phyloP scores from a whole-genome alignment of 345 rosid species.

The Syzygium oleosum region DNA sequence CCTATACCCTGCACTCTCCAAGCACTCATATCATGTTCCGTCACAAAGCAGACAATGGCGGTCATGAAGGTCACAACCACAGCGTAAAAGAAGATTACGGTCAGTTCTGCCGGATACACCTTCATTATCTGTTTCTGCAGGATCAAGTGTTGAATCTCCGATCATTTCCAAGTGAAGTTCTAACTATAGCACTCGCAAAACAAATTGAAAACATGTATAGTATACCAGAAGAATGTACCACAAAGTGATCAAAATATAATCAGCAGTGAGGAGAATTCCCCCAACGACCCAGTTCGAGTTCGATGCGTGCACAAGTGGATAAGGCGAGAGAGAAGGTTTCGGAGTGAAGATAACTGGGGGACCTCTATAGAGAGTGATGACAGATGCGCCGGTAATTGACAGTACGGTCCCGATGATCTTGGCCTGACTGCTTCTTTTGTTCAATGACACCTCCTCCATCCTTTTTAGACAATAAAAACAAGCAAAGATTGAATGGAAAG shows the following conservation, averaged over 20 bases:
- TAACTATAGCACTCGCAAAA: accelerated
- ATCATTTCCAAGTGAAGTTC: neutral
- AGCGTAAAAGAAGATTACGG: conserved; percentile 23
- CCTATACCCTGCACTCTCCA: conserved; percentile 1
- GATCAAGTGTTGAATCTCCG: neutral
- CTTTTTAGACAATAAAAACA: neutral
- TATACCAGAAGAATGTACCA: conserved; percentile 14
- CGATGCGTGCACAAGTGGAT: conserved; percentile 4
- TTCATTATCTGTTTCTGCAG: conserved; percentile 12
- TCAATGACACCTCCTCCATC: conserved; percentile 31
- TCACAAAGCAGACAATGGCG: conserved; percentile 1
- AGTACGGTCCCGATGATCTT: conserved; percentile 30
- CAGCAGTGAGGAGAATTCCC: conserved; percentile 23
- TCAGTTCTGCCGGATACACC: conserved; percentile 15
- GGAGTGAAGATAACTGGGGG: conserved; percentile 1
- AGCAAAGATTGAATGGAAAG: neutral
- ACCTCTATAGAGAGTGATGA: conserved; percentile 40
- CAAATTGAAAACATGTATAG: neutral
- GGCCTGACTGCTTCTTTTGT: conserved; percentile 23
- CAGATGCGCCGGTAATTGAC: conserved; percentile 28
- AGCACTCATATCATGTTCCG: neutral
- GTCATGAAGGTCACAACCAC: conserved; percentile 8
- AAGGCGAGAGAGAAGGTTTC: neutral
- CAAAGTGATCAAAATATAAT: conserved; percentile 9
- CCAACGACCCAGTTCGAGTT: conserved; percentile 37